Conservation (phyloP, 176 grass and related monocot species). For the sorghum (Sorghum bicolor) region Sorghum_bicolor_NCBIv3 NC_012875.2:60514001-60514500, state of each 20-base stretch:
- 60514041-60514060: neutral
- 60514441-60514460: neutral
- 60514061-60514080: neutral
- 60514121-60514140: conserved; percentile 5
- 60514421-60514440: neutral
- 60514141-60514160: neutral
- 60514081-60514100: neutral
- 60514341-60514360: neutral
- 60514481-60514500: no score
- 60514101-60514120: neutral
- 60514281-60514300: neutral
- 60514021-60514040: neutral
- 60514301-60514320: neutral
- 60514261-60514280: neutral
- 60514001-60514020: neutral
- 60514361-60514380: neutral
- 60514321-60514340: neutral
- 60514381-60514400: neutral
- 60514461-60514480: neutral
- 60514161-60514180: neutral
- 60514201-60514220: neutral
- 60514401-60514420: no score
- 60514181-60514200: neutral
- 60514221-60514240: neutral
- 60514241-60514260: neutral